Evolutionary conservation across 1,284 basidiomycete species (phyloP).

Genomic region (Tremellales sp.): DNA sequence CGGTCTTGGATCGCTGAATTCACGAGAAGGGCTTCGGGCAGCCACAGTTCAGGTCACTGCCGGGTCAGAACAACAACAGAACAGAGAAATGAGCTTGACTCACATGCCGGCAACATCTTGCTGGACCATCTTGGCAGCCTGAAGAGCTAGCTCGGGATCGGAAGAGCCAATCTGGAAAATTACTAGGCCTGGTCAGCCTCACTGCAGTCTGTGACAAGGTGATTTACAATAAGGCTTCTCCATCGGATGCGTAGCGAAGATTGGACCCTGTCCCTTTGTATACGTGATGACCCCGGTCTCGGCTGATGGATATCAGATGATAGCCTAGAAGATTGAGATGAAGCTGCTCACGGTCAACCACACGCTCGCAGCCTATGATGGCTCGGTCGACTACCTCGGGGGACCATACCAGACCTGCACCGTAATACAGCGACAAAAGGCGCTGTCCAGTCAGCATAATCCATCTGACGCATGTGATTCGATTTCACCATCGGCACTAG

Average conservation of each 20-base stretch:
- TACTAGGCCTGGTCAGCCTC: constrained; percentile 25
- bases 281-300: constrained; percentile 85
- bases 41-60: constrained; percentile 54
- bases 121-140: constrained; percentile 81
- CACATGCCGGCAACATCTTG: constrained; percentile 83
- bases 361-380: constrained; percentile 77
- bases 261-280: constrained; percentile 66
- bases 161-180: constrained; percentile 82
- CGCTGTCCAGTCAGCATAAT: constrained; percentile 47
- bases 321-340: constrained; percentile 8
- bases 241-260: constrained; percentile 90
- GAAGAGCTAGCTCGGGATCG: constrained; percentile 80
- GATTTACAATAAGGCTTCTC: constrained; percentile 71
- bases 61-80: not conserved
- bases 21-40: constrained; percentile 90
- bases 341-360: constrained; percentile 71
- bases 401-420: constrained; percentile 92
- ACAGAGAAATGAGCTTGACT: constrained; percentile 8
- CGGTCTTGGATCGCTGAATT: constrained; percentile 7
- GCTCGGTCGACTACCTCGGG: constrained; percentile 97
- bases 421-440: constrained; percentile 83
- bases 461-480: not conserved
- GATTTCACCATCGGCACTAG: constrained; percentile 28
- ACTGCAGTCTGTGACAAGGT: not conserved
- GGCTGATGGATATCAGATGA: constrained; percentile 53